Percentiles rank a stretch among this genome's conserved stretches.
Conservation (phyloP, 164 flowering plant genomes). For the grape (Vitis vinifera) region DNA sequence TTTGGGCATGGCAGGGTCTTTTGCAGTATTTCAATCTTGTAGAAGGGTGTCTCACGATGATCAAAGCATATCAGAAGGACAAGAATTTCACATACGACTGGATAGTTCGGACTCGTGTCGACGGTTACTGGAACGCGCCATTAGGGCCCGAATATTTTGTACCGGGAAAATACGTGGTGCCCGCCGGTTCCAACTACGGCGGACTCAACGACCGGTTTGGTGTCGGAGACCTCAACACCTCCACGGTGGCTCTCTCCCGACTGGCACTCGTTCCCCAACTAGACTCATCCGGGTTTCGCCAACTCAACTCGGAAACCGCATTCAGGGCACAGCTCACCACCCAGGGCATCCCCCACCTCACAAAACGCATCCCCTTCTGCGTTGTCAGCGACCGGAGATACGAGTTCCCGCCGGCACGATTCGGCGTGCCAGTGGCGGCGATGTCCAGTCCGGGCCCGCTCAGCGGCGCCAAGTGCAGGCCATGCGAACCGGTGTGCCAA, state of each 20-base stretch:
- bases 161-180: slow-evolving; percentile 63
- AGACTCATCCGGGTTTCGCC: slow-evolving; percentile 48
- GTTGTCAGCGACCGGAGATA: slow-evolving; percentile 69
- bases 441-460: slow-evolving; percentile 73
- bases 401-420: slow-evolving; percentile 57
- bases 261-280: slow-evolving; percentile 78
- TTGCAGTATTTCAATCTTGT: slow-evolving; percentile 86
- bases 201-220: slow-evolving; percentile 95
- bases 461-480: slow-evolving; percentile 94
- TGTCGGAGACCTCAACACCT: slow-evolving; percentile 65
- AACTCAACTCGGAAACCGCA: slow-evolving; percentile 85
- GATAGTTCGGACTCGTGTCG: slow-evolving; percentile 92
- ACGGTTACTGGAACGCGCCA: slow-evolving; percentile 83
- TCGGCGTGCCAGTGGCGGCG: slow-evolving; percentile 89
- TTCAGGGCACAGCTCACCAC: slow-evolving; percentile 80
- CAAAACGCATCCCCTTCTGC: slow-evolving; percentile 77
- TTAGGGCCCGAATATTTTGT: slow-evolving; percentile 54
- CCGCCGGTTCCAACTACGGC: slow-evolving; percentile 73
- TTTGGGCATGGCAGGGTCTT: slow-evolving; percentile 56
- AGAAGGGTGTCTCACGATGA: slow-evolving; percentile 80
- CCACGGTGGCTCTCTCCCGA: slow-evolving; percentile 82
- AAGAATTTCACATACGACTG: slow-evolving; percentile 83
- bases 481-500: slow-evolving; percentile 62
- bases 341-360: slow-evolving; percentile 33
- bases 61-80: slow-evolving; percentile 42